Percentiles rank a stretch among this genome's conserved stretches.
These are phyloP conservation scores for Peziza echinospora DNA, from an alignment of 495 filamentous ascomycete genomes.

Conservation along the genomic window DNA sequence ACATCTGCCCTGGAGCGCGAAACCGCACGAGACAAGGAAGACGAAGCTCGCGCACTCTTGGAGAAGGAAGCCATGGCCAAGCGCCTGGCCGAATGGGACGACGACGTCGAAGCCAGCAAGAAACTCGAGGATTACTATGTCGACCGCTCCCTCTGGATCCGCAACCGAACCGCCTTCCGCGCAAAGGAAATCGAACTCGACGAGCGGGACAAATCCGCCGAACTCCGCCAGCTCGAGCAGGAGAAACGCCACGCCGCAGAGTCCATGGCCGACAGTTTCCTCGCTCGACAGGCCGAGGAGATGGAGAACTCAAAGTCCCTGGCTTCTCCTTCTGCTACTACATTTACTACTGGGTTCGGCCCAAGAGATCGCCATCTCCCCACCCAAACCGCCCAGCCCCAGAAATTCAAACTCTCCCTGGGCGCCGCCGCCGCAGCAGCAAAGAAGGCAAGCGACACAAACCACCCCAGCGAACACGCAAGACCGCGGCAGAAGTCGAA, in stretches of 20 bases:
- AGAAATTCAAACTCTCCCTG: slow-evolving; percentile 84
- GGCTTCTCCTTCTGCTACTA: slow-evolving; percentile 26
- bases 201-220: slow-evolving; percentile 56
- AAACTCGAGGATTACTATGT: slow-evolving; percentile 67
- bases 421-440: slow-evolving; percentile 49
- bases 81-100: slow-evolving; percentile 61
- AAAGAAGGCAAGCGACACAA: slow-evolving; percentile 79
- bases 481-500: slow-evolving; percentile 83
- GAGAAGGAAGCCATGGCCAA: slow-evolving; percentile 55
- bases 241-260: slow-evolving; percentile 51
- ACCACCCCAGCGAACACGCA: slow-evolving; percentile 42
- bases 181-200: slow-evolving; percentile 51
- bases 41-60: slow-evolving; percentile 31
- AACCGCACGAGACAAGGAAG: slow-evolving; percentile 51
- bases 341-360: too few relatives aligned
- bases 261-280: slow-evolving; percentile 81
- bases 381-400: too few relatives aligned
- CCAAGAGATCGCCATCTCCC: slow-evolving; percentile 25
- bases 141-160: slow-evolving; percentile 64
- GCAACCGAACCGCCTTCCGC: slow-evolving; percentile 54
- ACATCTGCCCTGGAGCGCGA: slow-evolving; percentile 70
- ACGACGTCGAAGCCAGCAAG: slow-evolving; percentile 53
- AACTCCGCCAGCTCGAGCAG: slow-evolving; percentile 48
- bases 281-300: slow-evolving; percentile 71
- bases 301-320: slow-evolving; percentile 37